phyloP scores from a whole-genome alignment of 257 asterid species.

The Mentha longifolia region DNA sequence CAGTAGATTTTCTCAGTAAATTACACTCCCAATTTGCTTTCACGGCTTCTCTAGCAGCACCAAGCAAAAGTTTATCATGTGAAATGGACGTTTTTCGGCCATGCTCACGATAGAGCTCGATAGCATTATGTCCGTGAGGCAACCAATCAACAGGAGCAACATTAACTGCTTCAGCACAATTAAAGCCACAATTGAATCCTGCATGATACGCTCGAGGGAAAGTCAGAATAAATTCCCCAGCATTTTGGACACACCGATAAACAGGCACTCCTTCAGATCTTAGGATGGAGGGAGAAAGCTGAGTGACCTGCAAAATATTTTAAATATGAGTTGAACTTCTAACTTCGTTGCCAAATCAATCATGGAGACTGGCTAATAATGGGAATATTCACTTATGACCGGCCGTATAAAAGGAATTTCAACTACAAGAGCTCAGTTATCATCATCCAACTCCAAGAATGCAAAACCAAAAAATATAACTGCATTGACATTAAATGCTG shows the following conservation, averaged over 20 bases:
- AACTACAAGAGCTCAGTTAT: conserved; percentile 16
- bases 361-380: conserved; percentile 20
- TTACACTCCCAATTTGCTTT: conserved; percentile 95
- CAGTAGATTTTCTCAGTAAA: conserved; percentile 72
- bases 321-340: conserved; percentile 19
- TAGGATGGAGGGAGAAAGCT: conserved; percentile 86
- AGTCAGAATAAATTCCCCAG: conserved; percentile 95
- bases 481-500: neutral
- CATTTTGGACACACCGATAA: conserved; percentile 87
- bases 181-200: conserved; percentile 93
- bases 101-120: conserved; percentile 85
- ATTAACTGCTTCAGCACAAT: conserved; percentile 99
- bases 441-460: too few relatives aligned
- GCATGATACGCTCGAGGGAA: conserved; percentile 99
- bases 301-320: conserved; percentile 76
- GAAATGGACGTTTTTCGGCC: conserved; percentile 88
- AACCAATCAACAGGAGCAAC: conserved; percentile 99
- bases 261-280: conserved; percentile 88
- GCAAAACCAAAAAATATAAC: neutral
- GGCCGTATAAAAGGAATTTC: neutral
- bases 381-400: conserved; percentile 14
- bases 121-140: conserved; percentile 95
- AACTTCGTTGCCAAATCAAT: conserved; percentile 25
- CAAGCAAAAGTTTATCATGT: conserved; percentile 93
- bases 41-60: conserved; percentile 97